Evolutionary conservation across 805 yeast species (phyloP).

Genomic region (Kazachstania taianensis): DNA sequence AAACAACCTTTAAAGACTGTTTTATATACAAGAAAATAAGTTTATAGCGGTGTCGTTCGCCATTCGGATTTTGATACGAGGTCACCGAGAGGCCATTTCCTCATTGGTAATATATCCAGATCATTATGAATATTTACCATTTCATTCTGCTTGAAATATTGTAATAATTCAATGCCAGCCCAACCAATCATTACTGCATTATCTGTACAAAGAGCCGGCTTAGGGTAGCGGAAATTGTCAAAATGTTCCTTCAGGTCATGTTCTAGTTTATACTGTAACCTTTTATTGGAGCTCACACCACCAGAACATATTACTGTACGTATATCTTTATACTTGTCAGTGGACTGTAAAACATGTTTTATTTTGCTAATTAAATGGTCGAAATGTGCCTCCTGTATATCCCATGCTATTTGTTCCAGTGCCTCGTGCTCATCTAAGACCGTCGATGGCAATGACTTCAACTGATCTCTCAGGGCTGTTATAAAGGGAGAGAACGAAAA

Average conservation of each 20-base stretch:
- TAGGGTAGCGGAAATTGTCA: slow-evolving; percentile 54
- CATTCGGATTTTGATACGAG: slow-evolving; percentile 43
- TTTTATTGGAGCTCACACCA: slow-evolving; percentile 78
- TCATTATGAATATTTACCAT: slow-evolving; percentile 31
- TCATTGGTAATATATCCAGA: slow-evolving; percentile 48
- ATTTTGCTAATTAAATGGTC: slow-evolving; percentile 62
- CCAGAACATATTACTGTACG: slow-evolving; percentile 64
- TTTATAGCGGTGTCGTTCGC: slow-evolving; percentile 25
- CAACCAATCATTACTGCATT: slow-evolving; percentile 97
- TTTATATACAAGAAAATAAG: no score
- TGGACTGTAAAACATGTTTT: slow-evolving; percentile 33
- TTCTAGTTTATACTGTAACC: slow-evolving; percentile 41
- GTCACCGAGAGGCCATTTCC: slow-evolving; percentile 74
- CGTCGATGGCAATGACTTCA: slow-evolving; percentile 11
- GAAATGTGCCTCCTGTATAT: slow-evolving; percentile 57
- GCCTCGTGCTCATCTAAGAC: slow-evolving; percentile 16
- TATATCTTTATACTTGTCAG: slow-evolving; percentile 31
- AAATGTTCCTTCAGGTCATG: slow-evolving; percentile 28
- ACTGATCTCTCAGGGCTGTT: slow-evolving; percentile 39
- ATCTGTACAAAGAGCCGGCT: slow-evolving; percentile 70
- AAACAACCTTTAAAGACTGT: no score
- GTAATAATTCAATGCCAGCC: slow-evolving; percentile 81
- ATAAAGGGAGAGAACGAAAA: slow-evolving; percentile 77
- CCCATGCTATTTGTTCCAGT: slow-evolving; percentile 40
- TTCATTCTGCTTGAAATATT: slow-evolving; percentile 31